These are phyloP conservation scores for Arthrobotrys iridis DNA, from an alignment of 2,329 filamentous ascomycete genomes.

Conservation along the genomic window DNA sequence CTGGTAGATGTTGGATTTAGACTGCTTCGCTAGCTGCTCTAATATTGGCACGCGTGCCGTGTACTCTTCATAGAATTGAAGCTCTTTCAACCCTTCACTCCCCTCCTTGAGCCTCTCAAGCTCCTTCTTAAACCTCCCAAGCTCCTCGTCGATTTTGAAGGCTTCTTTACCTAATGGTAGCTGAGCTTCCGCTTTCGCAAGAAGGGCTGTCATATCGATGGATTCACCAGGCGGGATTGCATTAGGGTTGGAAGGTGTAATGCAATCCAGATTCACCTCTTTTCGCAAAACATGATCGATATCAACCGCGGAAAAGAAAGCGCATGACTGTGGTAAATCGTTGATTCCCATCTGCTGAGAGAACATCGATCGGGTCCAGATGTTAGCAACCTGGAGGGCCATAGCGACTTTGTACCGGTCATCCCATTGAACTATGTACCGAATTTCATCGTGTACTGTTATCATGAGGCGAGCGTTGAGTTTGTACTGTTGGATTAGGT, in stretches of 20 bases:
- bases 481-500: constrained; percentile 84
- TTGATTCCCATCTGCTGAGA: constrained; percentile 95
- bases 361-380: constrained; percentile 99
- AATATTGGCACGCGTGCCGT: constrained; percentile 80
- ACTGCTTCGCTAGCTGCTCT: constrained; percentile 69
- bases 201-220: constrained; percentile 80
- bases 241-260: constrained; percentile 84
- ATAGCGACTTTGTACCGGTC: constrained; percentile 91
- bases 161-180: constrained; percentile 4
- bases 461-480: constrained; percentile 86
- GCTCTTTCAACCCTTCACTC: too few relatives aligned
- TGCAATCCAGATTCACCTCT: constrained; percentile 96
- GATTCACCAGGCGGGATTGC: constrained; percentile 86
- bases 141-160: constrained; percentile 63
- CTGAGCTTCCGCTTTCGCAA: constrained; percentile 72
- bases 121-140: too few relatives aligned
- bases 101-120: too few relatives aligned
- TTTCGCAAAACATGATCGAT: constrained; percentile 96
- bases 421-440: constrained; percentile 84
- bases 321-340: constrained; percentile 91
- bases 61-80: constrained; percentile 76
- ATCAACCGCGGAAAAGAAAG: constrained; percentile 94
- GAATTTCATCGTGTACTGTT: constrained; percentile 96
- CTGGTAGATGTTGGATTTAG: constrained; percentile 68
- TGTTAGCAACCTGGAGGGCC: constrained; percentile 90